Base-by-base conservation (phyloP, 148 eudicot species). In the Cornus suecica region DNA sequence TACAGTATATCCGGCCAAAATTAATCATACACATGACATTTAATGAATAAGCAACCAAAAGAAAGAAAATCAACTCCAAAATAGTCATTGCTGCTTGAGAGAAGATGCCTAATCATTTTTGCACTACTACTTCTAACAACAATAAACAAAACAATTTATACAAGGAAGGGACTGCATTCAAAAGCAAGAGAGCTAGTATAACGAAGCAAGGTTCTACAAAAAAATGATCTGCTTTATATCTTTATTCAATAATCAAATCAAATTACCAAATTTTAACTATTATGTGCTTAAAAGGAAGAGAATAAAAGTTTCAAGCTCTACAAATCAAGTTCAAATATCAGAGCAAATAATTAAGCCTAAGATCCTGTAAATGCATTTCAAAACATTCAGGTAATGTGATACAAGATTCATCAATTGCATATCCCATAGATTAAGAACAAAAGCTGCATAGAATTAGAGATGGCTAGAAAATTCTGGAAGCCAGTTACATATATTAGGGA, bases 1-100 rank as follows among this genome's bases (percentile, higher is more conserved):
- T 95, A 77, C 66, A 77, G 74, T 41, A 77, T 32, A 78, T 34
- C 18, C 76, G 62, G 73, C 61, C 22, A 41, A 23, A 29, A 30
- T 68, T 27, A 77, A 66, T 62, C 76, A 30, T 30, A 31, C 32
- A n/a, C 52, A 52, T 61, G 14, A 54, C 10, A 27, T 51, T 64
- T 2, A 58, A 58, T 22, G 45, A 63, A 34, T 23, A 28, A 56
- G 20, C 8, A 37, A 37, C 42, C 42, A 37, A 6, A 37, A 37
- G n/a, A 15, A 63, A 42, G 29, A 30, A 37, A 80, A 65, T 51
- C 34, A 73, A 32, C 71, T 80, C 18, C 54, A 76, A 67, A 71
- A 56, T 75, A 58, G 41, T 65, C n/a, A 32, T 26, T 54, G 24
- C 11, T 52, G 31, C 16, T 48, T 45, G n/a, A 41, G 26, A 41